Base-by-base conservation (phyloP, 257 asterid genomes). In the Cinchona pubescens region DNA sequence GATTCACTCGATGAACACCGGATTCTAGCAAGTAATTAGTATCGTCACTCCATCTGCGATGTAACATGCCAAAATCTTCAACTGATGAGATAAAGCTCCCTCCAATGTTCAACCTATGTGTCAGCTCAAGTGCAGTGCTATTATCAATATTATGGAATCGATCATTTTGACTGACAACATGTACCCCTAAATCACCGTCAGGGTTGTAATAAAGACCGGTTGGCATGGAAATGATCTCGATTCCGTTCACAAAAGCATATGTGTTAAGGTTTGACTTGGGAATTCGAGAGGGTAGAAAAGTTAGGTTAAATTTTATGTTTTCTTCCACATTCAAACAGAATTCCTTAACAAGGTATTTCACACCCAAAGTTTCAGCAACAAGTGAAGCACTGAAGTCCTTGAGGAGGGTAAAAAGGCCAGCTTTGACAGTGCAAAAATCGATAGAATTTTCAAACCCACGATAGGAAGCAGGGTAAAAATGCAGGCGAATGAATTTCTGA, bases 241-340 rank as follows among this genome's bases (percentile, higher is more conserved):
- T 85, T 7, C 87, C 90, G 69, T 89, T 89, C 29, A 87, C 71
- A 55, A 87, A 89, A 70, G 90, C 92, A 49, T 72, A 78, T 32
- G 64, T 66, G 51, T 38, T 27, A 21, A n/a, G n/a, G n/a, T n/a
- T 10, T 58, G 51, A 18, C 32, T 37, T 29, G 58, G 38, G 82
- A 76, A 43, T n/a, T n/a, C n/a, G n/a, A n/a, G n/a, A n/a, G 90
- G 84, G 32, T 81, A 49, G 45, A 88, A 86, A 32, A n/a, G 77
- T 74, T 32, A 90, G 62, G 38, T 59, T 25, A 16, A 87, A 40
- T 25, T 82, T 76, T 40, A 71, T 75, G 63, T 70, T 79, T 66
- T 82, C 81, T 11, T 63, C 74, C 2, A 80, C 66, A 74, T 55
- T 78, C 27, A 83, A 12, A 72, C 90, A 83, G 67, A 80, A 88